Evolutionary conservation across 768 basidiomycete species (phyloP), one percentile per base, ranked within the genome.

Genomic region (Tricholoma terreum): DNA sequence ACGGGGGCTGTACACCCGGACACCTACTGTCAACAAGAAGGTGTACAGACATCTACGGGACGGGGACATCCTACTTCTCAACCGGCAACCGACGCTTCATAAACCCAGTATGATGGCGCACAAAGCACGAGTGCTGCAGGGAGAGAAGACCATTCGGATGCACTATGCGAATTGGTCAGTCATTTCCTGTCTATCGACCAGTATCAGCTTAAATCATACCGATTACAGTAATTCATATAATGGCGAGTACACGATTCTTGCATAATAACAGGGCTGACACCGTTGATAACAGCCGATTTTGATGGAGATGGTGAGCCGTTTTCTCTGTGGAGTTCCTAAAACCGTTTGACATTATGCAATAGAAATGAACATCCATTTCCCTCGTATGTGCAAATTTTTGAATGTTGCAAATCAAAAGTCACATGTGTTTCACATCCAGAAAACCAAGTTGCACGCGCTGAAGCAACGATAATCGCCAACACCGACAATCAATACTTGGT

Each of bases 351-450:
- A 35, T 3, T 57, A 6, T 27, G 40, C 55, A 22, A 60, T 61
- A 93, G 96, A 99, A 71, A 99, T 99, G 96, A 99, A 99, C 74
- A 94, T 99, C 50, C 97, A 99, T 77, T 99, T 99, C 65, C 95
- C 97, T 64, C 96, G 93, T 92, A 72, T 75, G 91, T 77, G 12
- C 21, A 19, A 24, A 4, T 6, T 46, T 46, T 49, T 58, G 30
- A 53, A 14, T 22, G 11, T n/a, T 6, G 24, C 9, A 22, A 22
- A 19, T 33, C 35, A 9, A 55, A 31, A 17, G 4, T 12, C 8
- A n/a, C 7, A 9, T 58, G 35, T 54, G 54, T 56, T 43, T 27
- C 22, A 40, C 52, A 45, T 56, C 5, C 67, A 95, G 93, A 99
- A 76, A 96, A 94, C 64, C 90, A 96, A 67, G 85, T 95, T 40